A percentile compares a stretch with the other conserved stretches of the same genome.
phyloP scores from a whole-genome alignment of 371 early-diverging fungal species.

The Mortierella sp. region DNA sequence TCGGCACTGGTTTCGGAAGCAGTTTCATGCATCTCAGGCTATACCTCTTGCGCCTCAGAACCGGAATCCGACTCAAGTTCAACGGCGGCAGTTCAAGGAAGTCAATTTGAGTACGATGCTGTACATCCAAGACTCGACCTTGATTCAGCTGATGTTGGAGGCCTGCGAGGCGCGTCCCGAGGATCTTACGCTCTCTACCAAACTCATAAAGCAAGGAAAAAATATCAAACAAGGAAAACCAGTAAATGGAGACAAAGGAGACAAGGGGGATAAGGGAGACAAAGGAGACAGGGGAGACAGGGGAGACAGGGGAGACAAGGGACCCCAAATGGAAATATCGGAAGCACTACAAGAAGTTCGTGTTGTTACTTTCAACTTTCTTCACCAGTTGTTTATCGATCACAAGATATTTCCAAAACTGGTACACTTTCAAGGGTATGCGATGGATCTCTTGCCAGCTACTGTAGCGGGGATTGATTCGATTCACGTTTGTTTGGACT shows the following conservation, averaged over 20 bases:
- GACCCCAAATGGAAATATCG: constrained; percentile 11
- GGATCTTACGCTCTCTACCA: constrained; percentile 5
- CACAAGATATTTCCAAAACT: constrained; percentile 68
- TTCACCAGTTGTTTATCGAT: constrained; percentile 70
- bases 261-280: neutral
- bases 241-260: neutral
- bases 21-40: constrained; percentile 37
- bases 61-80: constrained; percentile 16
- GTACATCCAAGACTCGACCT: constrained; percentile 65
- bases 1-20: constrained; percentile 37
- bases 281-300: neutral
- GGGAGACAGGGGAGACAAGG: neutral
- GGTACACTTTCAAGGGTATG: constrained; percentile 73
- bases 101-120: constrained; percentile 64
- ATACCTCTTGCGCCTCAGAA: constrained; percentile 16
- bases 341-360: constrained; percentile 59
- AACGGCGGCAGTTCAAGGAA: constrained; percentile 57
- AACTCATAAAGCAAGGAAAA: neutral
- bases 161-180: constrained; percentile 48
- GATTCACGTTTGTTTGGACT: constrained; percentile 65
- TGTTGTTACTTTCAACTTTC: constrained; percentile 63
- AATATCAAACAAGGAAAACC: neutral
- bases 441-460: constrained; percentile 65
- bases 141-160: constrained; percentile 67
- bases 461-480: constrained; percentile 68